These are phyloP conservation scores for Striga asiatica DNA, from an alignment of 257 asterid species.

Conservation along the genomic window DNA sequence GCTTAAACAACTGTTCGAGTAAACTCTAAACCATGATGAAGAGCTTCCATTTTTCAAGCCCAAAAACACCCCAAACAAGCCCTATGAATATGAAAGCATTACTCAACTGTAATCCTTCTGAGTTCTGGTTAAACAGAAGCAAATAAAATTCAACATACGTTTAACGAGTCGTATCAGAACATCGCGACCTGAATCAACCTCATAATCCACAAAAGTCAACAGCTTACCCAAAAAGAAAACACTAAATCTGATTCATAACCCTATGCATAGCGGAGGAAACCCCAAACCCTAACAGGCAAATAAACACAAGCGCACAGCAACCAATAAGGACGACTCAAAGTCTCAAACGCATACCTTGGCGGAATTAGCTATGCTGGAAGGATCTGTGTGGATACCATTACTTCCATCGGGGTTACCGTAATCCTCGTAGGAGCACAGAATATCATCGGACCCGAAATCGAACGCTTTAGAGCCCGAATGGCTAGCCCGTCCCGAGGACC, in stretches of 20 bases:
- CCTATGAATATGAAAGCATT: not conserved
- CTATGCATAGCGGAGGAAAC: not conserved
- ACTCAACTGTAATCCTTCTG: not conserved
- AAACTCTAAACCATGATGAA: conserved; percentile 5
- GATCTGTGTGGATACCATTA: conserved; percentile 58
- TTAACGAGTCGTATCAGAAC: conserved; percentile 5
- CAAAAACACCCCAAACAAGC: not conserved
- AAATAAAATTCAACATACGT: not conserved
- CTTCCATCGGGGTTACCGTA: conserved; percentile 46
- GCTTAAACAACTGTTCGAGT: not conserved
- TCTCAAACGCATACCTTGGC: conserved; percentile 27
- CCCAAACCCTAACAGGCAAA: conserved; percentile 7
- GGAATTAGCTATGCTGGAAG: conserved; percentile 27
- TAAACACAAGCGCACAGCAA: not conserved
- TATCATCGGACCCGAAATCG: conserved; percentile 75
- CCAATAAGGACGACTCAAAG: not conserved
- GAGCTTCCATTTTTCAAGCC: not conserved
- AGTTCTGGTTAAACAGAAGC: not conserved
- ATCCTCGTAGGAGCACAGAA: conserved; percentile 74
- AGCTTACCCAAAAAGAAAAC: conserved; percentile 15
- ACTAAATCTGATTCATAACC: conserved; percentile 4
- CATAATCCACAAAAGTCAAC: conserved; percentile 18
- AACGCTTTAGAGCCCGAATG: conserved; percentile 48
- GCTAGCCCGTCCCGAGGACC: conserved; percentile 49
- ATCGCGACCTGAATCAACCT: conserved; percentile 2